Base-by-base conservation (phyloP, 345 rosid genomes). In the Sonneratia alba region DNA sequence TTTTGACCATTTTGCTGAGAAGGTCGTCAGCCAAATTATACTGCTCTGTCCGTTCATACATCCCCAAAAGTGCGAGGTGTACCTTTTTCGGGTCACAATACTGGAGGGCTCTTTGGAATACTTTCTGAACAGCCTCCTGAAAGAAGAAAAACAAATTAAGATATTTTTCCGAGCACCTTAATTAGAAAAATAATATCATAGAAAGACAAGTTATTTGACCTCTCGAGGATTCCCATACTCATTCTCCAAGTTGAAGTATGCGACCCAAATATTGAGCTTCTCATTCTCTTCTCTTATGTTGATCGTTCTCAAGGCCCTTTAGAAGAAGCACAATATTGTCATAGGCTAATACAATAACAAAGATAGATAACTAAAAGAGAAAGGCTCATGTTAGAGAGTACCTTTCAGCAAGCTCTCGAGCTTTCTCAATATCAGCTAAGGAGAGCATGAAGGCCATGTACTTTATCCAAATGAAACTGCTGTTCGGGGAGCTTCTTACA, bases 191-290 rank as follows among this genome's bases (percentile, higher is more conserved):
- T 34, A 65, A 72, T 66, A 18, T 49, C 24, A 42, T 27, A 59
- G 36, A 76, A 36, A 22, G 16, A 24, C 18, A 36, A 48, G 51
- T 15, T 8, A 16, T 15, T 67, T 67, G 82, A 95, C 97, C 99
- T 95, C 90, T 9, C 92, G 94, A 53, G 98, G 97, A 83, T 81
- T 89, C 78, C 99, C 99, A 79, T 90, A 88, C 76, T 92, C 84
- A 72, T 89, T 90, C 84, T 95, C 99, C 86, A 95, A 80, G 81
- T 92, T 95, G 82, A 92, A 90, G 82, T 90, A 95, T 64, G 98
- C 99, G 70, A 92, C 88, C 98, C 99, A 95, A 64, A 95, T 77
- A 77, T 95, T 95, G 63, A 95, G 89, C 86, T 92, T 92, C 84
- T 95, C 99, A 37, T 77, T 84, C 86, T 95, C 99, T 83, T 92